Evolutionary conservation across 2,329 filamentous ascomycete species (phyloP).

Genomic region (Fusarium equiseti): DNA sequence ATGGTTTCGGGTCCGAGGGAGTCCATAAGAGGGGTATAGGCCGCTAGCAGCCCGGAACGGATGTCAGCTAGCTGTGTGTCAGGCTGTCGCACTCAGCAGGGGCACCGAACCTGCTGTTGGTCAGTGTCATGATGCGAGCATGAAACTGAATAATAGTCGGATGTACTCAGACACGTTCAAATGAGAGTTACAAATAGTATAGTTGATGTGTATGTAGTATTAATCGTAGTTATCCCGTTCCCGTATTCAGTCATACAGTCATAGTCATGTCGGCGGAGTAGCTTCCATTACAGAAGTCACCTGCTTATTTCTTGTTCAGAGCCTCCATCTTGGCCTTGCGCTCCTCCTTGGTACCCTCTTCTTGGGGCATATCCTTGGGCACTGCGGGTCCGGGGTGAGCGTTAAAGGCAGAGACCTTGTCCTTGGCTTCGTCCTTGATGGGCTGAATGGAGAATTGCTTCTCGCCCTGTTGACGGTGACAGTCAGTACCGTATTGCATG

Average conservation of each 20-base stretch:
- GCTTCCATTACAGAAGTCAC: slow-evolving; percentile 1
- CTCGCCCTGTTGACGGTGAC: slow-evolving; percentile 50
- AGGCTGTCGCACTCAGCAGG: slow-evolving; percentile 20
- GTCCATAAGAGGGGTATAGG: slow-evolving; percentile 16
- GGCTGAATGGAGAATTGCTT: slow-evolving; percentile 61
- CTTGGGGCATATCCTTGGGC: slow-evolving; percentile 63
- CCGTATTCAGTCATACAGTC: slow-evolving; percentile 42
- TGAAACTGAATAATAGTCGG: slow-evolving; percentile 6
- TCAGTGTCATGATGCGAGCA: slow-evolving; percentile 33
- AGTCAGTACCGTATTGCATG: slow-evolving; percentile 16
- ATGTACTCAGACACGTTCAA: neutral
- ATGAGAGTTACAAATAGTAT: slow-evolving; percentile 6
- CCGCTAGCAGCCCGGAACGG: neutral
- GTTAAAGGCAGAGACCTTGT: slow-evolving; percentile 64
- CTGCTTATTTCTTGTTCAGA: slow-evolving; percentile 67
- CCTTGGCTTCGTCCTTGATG: slow-evolving; percentile 57
- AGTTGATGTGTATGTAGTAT: slow-evolving; percentile 22
- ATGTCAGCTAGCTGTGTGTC: slow-evolving; percentile 14
- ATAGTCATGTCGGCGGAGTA: slow-evolving; percentile 32
- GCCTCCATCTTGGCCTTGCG: slow-evolving; percentile 72
- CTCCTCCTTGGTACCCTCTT: slow-evolving; percentile 76
- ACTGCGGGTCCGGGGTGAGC: slow-evolving; percentile 71
- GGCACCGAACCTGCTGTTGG: slow-evolving; percentile 26
- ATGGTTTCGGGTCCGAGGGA: slow-evolving; percentile 8
- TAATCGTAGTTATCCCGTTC: slow-evolving; percentile 15